Evolutionary conservation across 129 eudicot species (phyloP), one percentile per base, ranked within the genome.

Genomic region (Flaveria ramosissima): DNA sequence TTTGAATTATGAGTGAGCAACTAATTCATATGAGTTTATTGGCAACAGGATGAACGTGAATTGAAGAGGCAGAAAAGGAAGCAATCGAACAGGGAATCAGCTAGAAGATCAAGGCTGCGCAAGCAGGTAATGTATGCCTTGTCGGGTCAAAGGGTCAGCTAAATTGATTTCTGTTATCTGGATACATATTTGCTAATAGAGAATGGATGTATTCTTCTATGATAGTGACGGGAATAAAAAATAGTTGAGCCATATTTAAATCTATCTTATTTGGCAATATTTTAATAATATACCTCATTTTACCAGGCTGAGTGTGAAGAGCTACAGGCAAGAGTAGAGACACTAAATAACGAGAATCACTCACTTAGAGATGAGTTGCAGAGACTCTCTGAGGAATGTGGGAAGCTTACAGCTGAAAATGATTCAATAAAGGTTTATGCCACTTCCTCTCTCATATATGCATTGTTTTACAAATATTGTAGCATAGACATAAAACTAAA

Each of bases 41-140:
- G 14, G 48, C 46, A 70, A 65, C 88, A 92, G 98, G 98, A 92
- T 73, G 98, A 92, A 61, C 89, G 98, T 20, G 98, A 92, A 76
- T 59, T 92, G 41, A 92, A 92, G 78, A 89, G 88, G 78, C 98
- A 92, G 63, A 92, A 88, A 87, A 80, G 98, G 80, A 92, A 92
- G 88, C 96, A 87, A 83, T 92, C 98, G 61, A 92, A 92, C 47
- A 72, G 98, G 73, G 97, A 92, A 86, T 92, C 98, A 16, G 98
- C 98, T 67, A 89, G 98, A 84, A 86, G 96, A 67, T 92, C 96
- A 68, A 88, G 98, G 76, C 80, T 92, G 80, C 96, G 98, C 20
- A 92, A 92, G 79, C 98, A 92, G 96, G 98, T 73, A 55, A 73
- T n/a, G 20, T 70, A 21, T 47, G 6, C 23, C 36, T 42, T 42